Evolutionary conservation across 2,329 filamentous ascomycete species (phyloP), one percentile per base, ranked within the genome.

Genomic region (Cryphonectria nitschkei): DNA sequence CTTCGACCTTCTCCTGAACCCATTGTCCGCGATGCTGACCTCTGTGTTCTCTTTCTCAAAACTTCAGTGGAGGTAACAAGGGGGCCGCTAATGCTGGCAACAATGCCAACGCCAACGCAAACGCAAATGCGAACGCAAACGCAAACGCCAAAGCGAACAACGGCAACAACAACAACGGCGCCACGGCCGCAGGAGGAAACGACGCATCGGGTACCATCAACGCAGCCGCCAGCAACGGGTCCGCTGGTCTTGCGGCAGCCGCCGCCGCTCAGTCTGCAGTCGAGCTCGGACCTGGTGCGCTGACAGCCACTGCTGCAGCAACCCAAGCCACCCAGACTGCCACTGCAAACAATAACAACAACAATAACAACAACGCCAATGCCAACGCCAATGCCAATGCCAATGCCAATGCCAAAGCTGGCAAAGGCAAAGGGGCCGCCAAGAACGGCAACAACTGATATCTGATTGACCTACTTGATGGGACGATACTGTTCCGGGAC

Each of bases 81-180:
- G n/a, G 46, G 41, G 34, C 34, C 34, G 6, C 3, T 34, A 34
- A 39, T 39, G 37, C 5, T 9, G 37, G 5, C 37, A 39, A 54
- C n/a, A 16, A 14, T 26, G 26, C 65, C 80, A 78, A 14, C 52
- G 26, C 65, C 80, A 78, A 66, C 81, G 26, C 26, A 26, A 26
- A 26, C 26, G 26, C 26, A 26, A 26, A 26, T 26, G 26, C 26
- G 26, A 26, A 26, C 26, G 26, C 26, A 26, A 26, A 26, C 26
- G 26, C 26, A 1, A 26, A 26, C 26, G 26, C 26, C 26, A 26
- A 26, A 26, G 26, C 26, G 26, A 26, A 22, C 16, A 46, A 46
- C 9, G n/a, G n/a, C 22, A 11, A 9, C 46, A 50, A 50, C 46
- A n/a, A 50, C 46, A n/a, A 84, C 71, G 83, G 84, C 61, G 84